A percentile compares a stretch with the other conserved stretches of the same genome.
phyloP scores from a whole-genome alignment of 345 rosid genomes.

The Heritiera fomes region DNA sequence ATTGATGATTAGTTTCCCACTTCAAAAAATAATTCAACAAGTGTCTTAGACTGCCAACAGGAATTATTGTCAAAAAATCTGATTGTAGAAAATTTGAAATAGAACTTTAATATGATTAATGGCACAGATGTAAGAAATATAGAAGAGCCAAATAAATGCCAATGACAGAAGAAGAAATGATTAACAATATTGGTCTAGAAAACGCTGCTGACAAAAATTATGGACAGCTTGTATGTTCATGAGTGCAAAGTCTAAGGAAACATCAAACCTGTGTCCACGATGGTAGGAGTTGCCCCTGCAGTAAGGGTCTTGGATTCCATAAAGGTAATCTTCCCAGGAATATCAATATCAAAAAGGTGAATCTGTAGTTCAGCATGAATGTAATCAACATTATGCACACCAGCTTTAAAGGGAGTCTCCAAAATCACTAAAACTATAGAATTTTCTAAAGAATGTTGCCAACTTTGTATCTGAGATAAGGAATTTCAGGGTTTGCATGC shows the following conservation, averaged over 20 bases:
- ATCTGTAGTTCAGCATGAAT: constrained; percentile 47
- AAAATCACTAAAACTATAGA: constrained; percentile 7
- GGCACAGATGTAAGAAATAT: background rate
- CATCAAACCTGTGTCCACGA: constrained; percentile 82
- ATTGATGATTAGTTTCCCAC: constrained; percentile 9
- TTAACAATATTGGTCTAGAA: background rate
- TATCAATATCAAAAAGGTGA: constrained; percentile 93
- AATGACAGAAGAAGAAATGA: background rate
- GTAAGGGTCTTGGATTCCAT: constrained; percentile 89
- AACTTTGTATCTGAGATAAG: constrained; percentile 7
- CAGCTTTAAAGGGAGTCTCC: constrained; percentile 16
- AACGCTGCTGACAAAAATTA: background rate
- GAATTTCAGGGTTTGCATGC: background rate
- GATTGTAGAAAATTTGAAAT: background rate
- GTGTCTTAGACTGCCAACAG: background rate
- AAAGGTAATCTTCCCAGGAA: constrained; percentile 96
- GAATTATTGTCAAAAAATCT: background rate
- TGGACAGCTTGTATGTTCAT: background rate
- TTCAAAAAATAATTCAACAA: background rate
- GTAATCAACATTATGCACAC: constrained; percentile 17
- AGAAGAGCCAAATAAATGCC: background rate
- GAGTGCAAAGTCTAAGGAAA: background rate
- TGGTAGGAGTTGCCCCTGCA: constrained; percentile 89
- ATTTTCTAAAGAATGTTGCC: background rate
- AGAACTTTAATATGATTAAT: background rate